Conservation (phyloP, 2,329 filamentous ascomycete species). For the Metarhizium humberi region DNA sequence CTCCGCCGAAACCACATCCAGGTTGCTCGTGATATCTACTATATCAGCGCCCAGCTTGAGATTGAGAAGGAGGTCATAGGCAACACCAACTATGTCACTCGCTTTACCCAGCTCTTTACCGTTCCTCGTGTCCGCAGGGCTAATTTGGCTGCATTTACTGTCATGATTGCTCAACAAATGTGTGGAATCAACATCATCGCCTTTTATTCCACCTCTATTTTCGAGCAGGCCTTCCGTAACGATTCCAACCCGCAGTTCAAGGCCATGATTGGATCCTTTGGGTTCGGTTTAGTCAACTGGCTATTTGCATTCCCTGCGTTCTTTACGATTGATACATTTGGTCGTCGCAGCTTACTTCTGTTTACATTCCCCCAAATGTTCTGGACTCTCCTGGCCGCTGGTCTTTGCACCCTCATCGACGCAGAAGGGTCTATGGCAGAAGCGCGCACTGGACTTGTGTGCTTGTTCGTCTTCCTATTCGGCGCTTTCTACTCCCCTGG, state of each 20-base stretch:
- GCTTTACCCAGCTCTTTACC: slow-evolving; percentile 54
- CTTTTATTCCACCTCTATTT: slow-evolving; percentile 61
- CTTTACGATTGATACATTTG: slow-evolving; percentile 59
- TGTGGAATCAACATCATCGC: slow-evolving; percentile 62
- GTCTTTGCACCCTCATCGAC: slow-evolving; percentile 27
- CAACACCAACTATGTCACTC: slow-evolving; percentile 31
- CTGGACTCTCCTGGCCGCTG: slow-evolving; percentile 42
- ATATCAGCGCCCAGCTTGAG: slow-evolving; percentile 34
- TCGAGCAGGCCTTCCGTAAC: slow-evolving; percentile 45
- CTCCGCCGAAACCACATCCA: slow-evolving; percentile 46
- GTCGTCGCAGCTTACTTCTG: slow-evolving; percentile 50
- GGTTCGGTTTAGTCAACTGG: slow-evolving; percentile 50
- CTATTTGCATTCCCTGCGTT: slow-evolving; percentile 58
- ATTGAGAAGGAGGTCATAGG: slow-evolving; percentile 29
- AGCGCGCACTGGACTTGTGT: slow-evolving; percentile 43
- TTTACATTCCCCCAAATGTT: slow-evolving; percentile 60
- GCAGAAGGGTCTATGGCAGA: slow-evolving; percentile 19
- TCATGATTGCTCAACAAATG: slow-evolving; percentile 73
- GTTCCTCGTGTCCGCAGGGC: slow-evolving; percentile 61
- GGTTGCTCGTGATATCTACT: slow-evolving; percentile 52
- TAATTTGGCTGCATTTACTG: slow-evolving; percentile 64
- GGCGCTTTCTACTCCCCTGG: slow-evolving; percentile 57
- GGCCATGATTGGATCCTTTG: slow-evolving; percentile 40
- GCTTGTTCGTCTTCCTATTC: slow-evolving; percentile 56
- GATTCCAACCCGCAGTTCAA: slow-evolving; percentile 27